Evolutionary conservation across 2,329 filamentous ascomycete species (phyloP).

Genomic region (Ophiostoma australiae): DNA sequence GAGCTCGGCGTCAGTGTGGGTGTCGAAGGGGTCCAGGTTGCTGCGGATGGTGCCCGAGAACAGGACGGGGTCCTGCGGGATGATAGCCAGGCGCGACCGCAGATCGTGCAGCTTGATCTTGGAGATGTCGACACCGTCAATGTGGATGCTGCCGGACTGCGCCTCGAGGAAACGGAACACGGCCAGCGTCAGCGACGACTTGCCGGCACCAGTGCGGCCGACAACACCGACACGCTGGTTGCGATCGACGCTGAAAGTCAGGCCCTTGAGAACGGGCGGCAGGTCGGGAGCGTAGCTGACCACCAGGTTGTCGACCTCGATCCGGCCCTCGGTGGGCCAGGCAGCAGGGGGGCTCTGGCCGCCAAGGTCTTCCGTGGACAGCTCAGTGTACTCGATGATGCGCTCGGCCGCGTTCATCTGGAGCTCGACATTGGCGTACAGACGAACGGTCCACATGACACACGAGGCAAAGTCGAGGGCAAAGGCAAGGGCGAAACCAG

Average conservation of each 20-base stretch:
- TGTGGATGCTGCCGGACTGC: constrained; percentile 57
- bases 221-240: constrained; percentile 72
- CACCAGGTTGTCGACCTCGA: constrained; percentile 69
- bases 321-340: constrained; percentile 69
- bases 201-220: constrained; percentile 72
- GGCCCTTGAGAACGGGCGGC: constrained; percentile 63
- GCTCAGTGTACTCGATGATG: constrained; percentile 67
- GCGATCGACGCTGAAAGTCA: constrained; percentile 61
- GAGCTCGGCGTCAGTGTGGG: constrained; percentile 64
- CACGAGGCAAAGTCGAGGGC: constrained; percentile 62
- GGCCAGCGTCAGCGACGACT: constrained; percentile 69
- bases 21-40: constrained; percentile 72
- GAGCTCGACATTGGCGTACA: constrained; percentile 67
- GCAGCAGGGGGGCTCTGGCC: constrained; percentile 59
- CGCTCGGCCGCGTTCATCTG: constrained; percentile 76
- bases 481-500: constrained; percentile 71
- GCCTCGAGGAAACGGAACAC: constrained; percentile 74
- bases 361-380: constrained; percentile 61
- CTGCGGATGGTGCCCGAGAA: constrained; percentile 73
- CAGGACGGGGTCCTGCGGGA: constrained; percentile 73
- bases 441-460: constrained; percentile 61
- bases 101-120: constrained; percentile 65
- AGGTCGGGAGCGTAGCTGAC: constrained; percentile 68
- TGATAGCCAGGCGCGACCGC: constrained; percentile 70
- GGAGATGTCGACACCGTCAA: constrained; percentile 71